Conservation (phyloP, 352 stramenopile genomes). For the Pythium periplocum region DNA sequence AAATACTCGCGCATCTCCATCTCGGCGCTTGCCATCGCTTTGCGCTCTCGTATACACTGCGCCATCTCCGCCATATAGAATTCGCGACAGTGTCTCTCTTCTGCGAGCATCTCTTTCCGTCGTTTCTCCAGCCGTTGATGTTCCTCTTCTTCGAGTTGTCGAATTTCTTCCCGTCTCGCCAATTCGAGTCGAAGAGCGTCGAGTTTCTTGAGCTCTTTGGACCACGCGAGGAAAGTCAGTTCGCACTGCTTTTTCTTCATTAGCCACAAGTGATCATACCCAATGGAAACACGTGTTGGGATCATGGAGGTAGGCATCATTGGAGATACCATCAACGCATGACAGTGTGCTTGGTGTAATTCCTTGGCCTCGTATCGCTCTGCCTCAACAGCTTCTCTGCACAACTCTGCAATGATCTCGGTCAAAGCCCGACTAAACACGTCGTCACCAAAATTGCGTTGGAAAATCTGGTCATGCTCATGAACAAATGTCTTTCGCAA, state of each 20-base stretch:
- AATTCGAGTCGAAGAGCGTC: constrained; percentile 42
- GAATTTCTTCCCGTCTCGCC: constrained; percentile 41
- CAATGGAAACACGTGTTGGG: constrained; percentile 1
- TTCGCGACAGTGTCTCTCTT: constrained; percentile 48
- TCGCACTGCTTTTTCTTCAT: constrained; percentile 30
- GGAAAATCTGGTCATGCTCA: constrained; percentile 27
- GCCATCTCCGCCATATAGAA: constrained; percentile 71
- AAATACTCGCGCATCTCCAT: constrained; percentile 69
- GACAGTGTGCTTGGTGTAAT: constrained; percentile 5
- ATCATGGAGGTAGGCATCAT: background rate
- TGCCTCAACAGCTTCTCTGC: constrained; percentile 21
- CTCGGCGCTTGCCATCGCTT: constrained; percentile 56
- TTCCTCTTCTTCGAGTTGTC: constrained; percentile 45
- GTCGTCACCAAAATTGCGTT: constrained; percentile 13
- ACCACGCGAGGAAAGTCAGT: constrained; percentile 33
- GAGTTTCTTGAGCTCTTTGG: constrained; percentile 39
- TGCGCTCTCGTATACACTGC: constrained; percentile 51
- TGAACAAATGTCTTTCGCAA: constrained; percentile 23
- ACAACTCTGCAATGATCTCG: constrained; percentile 21
- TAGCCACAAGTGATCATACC: constrained; percentile 41
- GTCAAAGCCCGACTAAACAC: constrained; percentile 22
- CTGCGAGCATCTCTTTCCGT: constrained; percentile 61
- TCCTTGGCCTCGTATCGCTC: constrained; percentile 2
- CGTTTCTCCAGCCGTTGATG: constrained; percentile 27
- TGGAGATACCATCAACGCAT: constrained; percentile 1